Base-by-base conservation (phyloP, 306 rosid genomes). In the Ormosia emarginata region DNA sequence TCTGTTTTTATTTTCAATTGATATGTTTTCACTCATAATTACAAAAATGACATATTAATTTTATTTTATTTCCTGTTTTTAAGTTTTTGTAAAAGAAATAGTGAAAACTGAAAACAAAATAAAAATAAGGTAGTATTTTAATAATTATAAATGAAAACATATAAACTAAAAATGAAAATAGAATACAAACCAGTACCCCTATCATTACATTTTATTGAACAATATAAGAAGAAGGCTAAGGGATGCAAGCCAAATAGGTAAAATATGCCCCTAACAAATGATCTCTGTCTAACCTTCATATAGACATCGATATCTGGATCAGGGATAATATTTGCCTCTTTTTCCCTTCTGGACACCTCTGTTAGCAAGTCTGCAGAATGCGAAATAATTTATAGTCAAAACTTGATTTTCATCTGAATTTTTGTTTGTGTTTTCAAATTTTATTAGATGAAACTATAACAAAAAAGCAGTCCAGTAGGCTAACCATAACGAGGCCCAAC, bases 281-380 rank as follows among this genome's bases (percentile, higher is more conserved):
- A 14, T 24, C 33, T 57, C 6, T 30, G 3, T 47, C 70, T 70
- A 69, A 87, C 97, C 93, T 92, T 92, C 94, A 90, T 92, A 62
- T 79, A 86, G 77, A 89, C 86, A 85, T 90, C 94, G 8, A 92
- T 18, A 79, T 92, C 92, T 55, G 87, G 87, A 70, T 92, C 91
- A 57, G 93, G 94, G 43, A 40, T 89, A 32, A 90, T 92, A 79
- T 87, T 87, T 56, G 87, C 88, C 47, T 82, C 86, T 50, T 86
- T 90, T 69, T 92, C 97, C 81, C 91, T 89, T 86, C 93, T 90
- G 4, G 84, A 86, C 81, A 92, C 56, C 77, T 92, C 97, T 29
- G 87, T 79, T 81, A 92, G 81, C 88, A 87, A 77, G 37, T 92
- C 97, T 92, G 74, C 62, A 75, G 15, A 63, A 69, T 53, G 5